phyloP scores from a whole-genome alignment of 495 filamentous ascomycete genomes.

The Neurospora terricola region DNA sequence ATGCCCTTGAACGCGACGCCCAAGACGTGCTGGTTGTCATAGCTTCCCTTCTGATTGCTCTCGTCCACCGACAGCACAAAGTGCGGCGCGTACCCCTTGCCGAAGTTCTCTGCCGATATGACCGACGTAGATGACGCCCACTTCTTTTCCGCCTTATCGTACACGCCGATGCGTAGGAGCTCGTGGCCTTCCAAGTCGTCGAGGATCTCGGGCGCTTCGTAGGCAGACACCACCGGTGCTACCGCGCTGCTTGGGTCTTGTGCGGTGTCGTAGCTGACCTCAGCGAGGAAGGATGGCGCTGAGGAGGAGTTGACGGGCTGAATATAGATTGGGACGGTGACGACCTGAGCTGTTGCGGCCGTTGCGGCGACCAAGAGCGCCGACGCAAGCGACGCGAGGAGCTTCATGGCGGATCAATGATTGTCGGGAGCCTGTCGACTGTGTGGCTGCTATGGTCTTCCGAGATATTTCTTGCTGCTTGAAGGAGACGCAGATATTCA shows the following conservation, averaged over 20 bases:
- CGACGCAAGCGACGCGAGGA: conserved; percentile 4
- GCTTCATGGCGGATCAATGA: background rate
- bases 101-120: conserved; percentile 38
- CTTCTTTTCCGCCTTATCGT: conserved; percentile 22
- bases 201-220: conserved; percentile 38
- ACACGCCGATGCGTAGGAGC: conserved; percentile 41
- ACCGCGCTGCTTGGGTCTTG: conserved; percentile 3
- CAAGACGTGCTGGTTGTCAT: conserved; percentile 18
- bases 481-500: background rate
- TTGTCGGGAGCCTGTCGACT: background rate
- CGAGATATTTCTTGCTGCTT: background rate
- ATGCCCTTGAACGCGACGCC: conserved; percentile 33
- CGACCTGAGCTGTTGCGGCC: conserved; percentile 10
- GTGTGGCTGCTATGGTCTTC: background rate
- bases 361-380: conserved; percentile 23
- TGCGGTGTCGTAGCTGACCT: conserved; percentile 34
- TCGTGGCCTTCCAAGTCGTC: conserved; percentile 11
- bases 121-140: conserved; percentile 43
- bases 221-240: conserved; percentile 29
- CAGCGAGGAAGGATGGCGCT: conserved; percentile 33
- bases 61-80: conserved; percentile 35
- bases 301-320: conserved; percentile 28
- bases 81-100: conserved; percentile 42
- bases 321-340: conserved; percentile 33
- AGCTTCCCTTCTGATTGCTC: conserved; percentile 13